Evolutionary conservation across 441 rosid species (phyloP), one percentile per base, ranked within the genome.

Genomic region (Melastoma candidum): DNA sequence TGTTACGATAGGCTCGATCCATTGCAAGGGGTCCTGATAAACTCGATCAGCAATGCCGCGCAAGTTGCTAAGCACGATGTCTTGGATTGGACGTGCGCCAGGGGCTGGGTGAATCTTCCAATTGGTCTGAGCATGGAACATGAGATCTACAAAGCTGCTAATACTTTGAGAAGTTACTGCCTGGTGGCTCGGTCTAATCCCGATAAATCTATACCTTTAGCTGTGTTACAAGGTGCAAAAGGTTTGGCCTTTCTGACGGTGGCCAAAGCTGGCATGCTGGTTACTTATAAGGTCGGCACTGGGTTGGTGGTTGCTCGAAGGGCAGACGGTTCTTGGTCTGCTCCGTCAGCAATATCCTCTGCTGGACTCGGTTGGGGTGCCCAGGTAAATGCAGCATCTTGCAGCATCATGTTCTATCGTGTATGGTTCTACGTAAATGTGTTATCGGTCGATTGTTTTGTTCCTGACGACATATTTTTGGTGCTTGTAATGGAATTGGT

Each of bases 1-100:
- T 93, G 98, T 71, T 93, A 89, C 60, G 97, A 93, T 58, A 86
- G 85, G 77, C 95, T 93, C 47, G 97, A 93, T 68, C 97, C 98
- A 11, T 70, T 93, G 54, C 98, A 93, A 62, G 79, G 78, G 61
- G 63, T 93, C 49, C 82, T 93, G 29, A 74, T 93, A 49, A 77
- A 80, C 63, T 75, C 93, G 51, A 84, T 81, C 47, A 93, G 98
- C 71, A 93, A 93, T 56, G 96, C 98, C 41, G 76, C 63, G 44
- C 98, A 93, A 77, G 93, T 67, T 29, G 97, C 98, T 12, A 93
- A 84, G 69, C 97, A 93, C 63, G 98, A 93, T 57, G 96, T 89
- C 27, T 59, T 80, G 68, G 96, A 93, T 73, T 93, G 98, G 98
- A 93, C 98, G 0, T 81, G 90, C 52, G 56, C 78, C 0, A 79